A percentile compares a stretch with the other conserved stretches of the same genome.
phyloP scores from a whole-genome alignment of 2,329 filamentous ascomycete species.

The Paracorniculantispora psalliotae region DNA sequence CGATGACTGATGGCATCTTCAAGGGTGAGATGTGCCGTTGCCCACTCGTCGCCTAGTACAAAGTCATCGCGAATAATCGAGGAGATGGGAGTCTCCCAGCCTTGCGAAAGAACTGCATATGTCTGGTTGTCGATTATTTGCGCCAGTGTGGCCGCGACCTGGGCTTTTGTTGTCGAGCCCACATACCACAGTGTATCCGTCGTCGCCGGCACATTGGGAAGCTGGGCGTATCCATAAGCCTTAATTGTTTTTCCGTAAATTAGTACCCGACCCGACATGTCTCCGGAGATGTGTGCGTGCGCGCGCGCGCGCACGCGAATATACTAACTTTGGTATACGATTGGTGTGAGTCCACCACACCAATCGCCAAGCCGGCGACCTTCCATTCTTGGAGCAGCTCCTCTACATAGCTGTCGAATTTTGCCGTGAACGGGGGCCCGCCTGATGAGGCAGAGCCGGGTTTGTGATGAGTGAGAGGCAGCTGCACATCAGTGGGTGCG shows the following conservation, averaged over 20 bases:
- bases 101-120: constrained; percentile 24
- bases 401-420: constrained; percentile 13
- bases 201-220: constrained; percentile 35
- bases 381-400: constrained; percentile 32
- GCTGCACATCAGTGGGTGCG: neutral
- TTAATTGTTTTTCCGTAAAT: constrained; percentile 12
- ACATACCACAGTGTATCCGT: constrained; percentile 48
- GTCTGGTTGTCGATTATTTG: constrained; percentile 42
- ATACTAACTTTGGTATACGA: constrained; percentile 33
- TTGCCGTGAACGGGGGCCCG: constrained; percentile 14
- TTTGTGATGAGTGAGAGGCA: neutral
- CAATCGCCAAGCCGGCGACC: constrained; percentile 45
- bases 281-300: neutral
- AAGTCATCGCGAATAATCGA: constrained; percentile 48
- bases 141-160: constrained; percentile 46
- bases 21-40: constrained; percentile 45
- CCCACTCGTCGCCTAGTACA: constrained; percentile 40
- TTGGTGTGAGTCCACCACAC: constrained; percentile 40
- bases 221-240: constrained; percentile 26
- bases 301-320: neutral
- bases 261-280: neutral
- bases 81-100: constrained; percentile 45
- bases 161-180: constrained; percentile 53
- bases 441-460: neutral
- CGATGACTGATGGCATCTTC: constrained; percentile 52